These are phyloP conservation scores for Penicillium sp. DNA, from an alignment of 2,329 filamentous ascomycete genomes.

Conservation along the genomic window DNA sequence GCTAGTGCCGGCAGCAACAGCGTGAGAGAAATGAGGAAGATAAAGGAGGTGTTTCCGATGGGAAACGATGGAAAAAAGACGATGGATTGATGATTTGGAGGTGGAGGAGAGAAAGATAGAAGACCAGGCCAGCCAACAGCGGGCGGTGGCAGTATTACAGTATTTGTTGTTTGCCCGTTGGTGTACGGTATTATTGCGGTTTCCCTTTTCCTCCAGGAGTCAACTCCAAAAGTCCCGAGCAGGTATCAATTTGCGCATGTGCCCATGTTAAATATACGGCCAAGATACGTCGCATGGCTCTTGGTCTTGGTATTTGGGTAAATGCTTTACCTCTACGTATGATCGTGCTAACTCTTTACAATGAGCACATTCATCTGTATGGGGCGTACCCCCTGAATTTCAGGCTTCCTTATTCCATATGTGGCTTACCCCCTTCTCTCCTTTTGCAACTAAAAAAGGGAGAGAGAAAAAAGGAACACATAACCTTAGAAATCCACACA, in stretches of 20 bases:
- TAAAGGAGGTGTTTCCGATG: conserved; percentile 20
- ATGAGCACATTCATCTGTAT: background rate
- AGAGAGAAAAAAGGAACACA: background rate
- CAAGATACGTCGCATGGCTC: background rate
- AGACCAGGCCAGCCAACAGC: conserved; percentile 23
- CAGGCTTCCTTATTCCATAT: conserved; percentile 5
- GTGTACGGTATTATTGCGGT: conserved; percentile 9
- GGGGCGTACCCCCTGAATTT: conserved; percentile 9
- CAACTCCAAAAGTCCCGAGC: background rate
- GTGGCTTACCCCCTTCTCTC: background rate
- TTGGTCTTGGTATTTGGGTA: background rate
- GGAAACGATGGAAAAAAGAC: conserved; percentile 25
- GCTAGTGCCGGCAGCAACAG: conserved; percentile 22
- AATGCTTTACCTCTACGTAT: background rate
- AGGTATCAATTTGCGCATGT: background rate
- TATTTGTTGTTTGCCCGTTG: conserved; percentile 9
- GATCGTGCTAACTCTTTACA: background rate
- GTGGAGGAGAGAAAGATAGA: conserved; percentile 23
- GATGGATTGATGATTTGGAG: conserved; percentile 25
- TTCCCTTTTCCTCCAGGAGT: background rate
- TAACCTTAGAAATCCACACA: background rate
- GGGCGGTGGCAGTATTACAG: conserved; percentile 24
- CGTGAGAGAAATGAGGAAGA: conserved; percentile 21
- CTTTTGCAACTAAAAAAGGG: background rate
- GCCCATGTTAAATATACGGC: background rate